A percentile compares a stretch with the other conserved stretches of the same genome.
These are phyloP conservation scores for Fraxinus floribunda DNA, from an alignment of 305 asterid species.

Conservation along the genomic window DNA sequence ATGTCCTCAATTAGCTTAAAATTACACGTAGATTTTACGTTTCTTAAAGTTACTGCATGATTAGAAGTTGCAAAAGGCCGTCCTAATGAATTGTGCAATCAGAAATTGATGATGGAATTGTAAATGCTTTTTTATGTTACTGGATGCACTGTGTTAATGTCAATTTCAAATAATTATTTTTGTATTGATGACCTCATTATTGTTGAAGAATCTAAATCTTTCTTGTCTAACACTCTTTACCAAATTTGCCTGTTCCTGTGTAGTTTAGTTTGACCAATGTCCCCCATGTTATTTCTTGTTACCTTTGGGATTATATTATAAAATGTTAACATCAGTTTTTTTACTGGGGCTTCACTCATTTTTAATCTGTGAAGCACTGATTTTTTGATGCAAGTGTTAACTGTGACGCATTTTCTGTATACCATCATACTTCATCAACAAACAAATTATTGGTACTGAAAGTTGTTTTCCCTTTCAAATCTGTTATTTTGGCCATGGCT, in stretches of 20 bases:
- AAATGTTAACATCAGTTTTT: background rate
- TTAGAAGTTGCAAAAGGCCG: background rate
- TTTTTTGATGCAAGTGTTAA: background rate
- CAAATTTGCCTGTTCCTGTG: background rate
- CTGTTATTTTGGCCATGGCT: background rate
- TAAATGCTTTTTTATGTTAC: background rate
- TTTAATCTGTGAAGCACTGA: background rate
- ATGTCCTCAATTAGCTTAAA: constrained; percentile 4
- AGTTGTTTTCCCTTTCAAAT: background rate
- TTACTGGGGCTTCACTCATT: background rate
- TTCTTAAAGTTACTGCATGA: background rate
- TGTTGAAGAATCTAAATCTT: background rate
- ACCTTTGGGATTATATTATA: background rate
- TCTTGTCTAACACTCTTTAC: background rate
- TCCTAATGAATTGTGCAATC: background rate
- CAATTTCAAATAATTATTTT: background rate
- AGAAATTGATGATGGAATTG: background rate
- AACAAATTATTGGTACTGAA: background rate
- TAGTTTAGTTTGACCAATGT: background rate
- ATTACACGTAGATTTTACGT: background rate
- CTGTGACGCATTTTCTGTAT: background rate
- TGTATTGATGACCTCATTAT: background rate
- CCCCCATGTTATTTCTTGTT: background rate
- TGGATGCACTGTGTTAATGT: background rate
- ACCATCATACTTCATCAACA: background rate